phyloP scores from a whole-genome alignment of 2,329 filamentous ascomycete genomes.

The Scytalidium sp. region DNA sequence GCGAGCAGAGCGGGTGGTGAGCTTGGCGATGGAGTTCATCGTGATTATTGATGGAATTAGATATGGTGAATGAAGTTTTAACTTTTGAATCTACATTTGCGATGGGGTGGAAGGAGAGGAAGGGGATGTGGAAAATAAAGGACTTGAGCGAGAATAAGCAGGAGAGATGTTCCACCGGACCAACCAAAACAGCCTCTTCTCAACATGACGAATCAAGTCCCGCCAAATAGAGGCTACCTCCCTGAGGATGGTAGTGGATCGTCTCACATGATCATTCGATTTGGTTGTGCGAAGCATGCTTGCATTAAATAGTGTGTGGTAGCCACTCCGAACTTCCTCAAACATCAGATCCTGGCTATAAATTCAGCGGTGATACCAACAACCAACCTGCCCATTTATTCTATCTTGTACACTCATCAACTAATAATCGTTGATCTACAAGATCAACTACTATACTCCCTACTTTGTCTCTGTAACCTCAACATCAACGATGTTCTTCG shows the following conservation, averaged over 20 bases:
- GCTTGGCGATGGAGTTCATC: constrained; percentile 22
- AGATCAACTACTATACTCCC: too few relatives aligned
- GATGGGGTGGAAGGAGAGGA: constrained; percentile 5
- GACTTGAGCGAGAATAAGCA: background rate
- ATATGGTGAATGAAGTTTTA: constrained; percentile 11
- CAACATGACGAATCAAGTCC: background rate
- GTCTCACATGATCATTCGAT: background rate
- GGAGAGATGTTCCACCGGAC: background rate
- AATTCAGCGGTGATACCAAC: too few relatives aligned
- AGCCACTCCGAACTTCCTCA: too few relatives aligned
- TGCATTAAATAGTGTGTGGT: too few relatives aligned
- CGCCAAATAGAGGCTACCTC: background rate
- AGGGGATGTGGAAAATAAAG: constrained; percentile 1
- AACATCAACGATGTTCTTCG: too few relatives aligned
- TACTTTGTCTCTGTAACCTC: too few relatives aligned
- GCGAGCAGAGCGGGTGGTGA: constrained; percentile 14
- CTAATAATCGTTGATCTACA: too few relatives aligned
- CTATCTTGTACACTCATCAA: too few relatives aligned
- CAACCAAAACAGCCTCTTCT: background rate
- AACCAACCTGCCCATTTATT: too few relatives aligned
- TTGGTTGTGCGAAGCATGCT: too few relatives aligned
- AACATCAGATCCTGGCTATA: too few relatives aligned
- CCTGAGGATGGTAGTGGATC: background rate
- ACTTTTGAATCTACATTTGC: constrained; percentile 2
- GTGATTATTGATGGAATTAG: constrained; percentile 19